Conservation (phyloP, 2,329 filamentous ascomycete species). For the Fusarium illudens region DNA sequence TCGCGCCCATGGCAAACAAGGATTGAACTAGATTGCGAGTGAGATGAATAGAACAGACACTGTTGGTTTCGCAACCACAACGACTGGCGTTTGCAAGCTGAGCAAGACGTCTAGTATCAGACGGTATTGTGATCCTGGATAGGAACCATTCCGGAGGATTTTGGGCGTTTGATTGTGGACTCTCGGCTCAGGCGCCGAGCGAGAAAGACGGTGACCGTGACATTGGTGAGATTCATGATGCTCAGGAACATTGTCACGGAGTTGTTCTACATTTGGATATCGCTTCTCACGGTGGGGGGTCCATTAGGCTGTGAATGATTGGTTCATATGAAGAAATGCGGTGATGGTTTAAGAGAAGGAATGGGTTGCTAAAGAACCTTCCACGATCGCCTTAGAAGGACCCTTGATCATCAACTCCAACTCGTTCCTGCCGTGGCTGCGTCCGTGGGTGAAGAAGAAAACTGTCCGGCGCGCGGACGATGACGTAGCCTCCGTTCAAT, state of each 20-base stretch:
- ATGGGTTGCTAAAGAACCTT: background rate
- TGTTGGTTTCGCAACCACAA: background rate
- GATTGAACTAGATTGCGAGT: background rate
- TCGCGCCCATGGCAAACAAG: background rate
- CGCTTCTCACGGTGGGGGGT: background rate
- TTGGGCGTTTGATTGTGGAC: background rate
- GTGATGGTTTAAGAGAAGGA: background rate
- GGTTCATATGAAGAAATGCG: background rate
- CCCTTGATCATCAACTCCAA: background rate
- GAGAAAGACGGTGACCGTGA: background rate
- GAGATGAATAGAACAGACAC: background rate
- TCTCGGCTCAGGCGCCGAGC: background rate
- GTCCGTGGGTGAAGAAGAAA: background rate
- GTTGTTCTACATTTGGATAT: background rate
- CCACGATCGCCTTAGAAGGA: background rate
- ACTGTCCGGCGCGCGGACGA: background rate
- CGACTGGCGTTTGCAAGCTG: background rate
- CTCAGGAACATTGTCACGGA: conserved; percentile 31
- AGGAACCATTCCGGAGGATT: background rate
- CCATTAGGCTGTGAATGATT: background rate
- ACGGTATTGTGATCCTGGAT: background rate
- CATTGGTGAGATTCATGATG: conserved; percentile 19
- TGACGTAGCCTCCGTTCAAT: conserved; percentile 31
- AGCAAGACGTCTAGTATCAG: background rate
- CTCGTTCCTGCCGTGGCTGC: background rate